These are phyloP conservation scores for Mentha longifolia DNA, from an alignment of 257 asterid species.

Conservation along the genomic window DNA sequence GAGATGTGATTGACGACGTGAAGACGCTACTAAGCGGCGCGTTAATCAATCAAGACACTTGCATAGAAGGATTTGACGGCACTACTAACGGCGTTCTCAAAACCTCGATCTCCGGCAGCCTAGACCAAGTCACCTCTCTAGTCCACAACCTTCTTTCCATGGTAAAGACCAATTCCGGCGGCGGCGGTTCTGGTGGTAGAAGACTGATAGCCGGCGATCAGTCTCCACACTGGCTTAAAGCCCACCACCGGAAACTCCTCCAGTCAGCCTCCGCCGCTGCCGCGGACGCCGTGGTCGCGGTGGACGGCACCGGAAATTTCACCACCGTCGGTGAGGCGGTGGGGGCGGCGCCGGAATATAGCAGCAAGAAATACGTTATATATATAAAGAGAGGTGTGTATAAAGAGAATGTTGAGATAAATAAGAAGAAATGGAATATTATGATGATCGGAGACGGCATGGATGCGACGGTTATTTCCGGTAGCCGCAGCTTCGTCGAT, in stretches of 20 bases:
- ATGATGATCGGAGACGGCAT: constrained; percentile 67
- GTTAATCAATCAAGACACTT: constrained; percentile 51
- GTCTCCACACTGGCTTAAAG: constrained; percentile 41
- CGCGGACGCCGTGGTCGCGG: constrained; percentile 51
- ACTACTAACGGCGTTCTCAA: constrained; percentile 58
- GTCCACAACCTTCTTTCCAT: constrained; percentile 51
- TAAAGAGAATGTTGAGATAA: constrained; percentile 51
- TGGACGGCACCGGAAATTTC: constrained; percentile 48
- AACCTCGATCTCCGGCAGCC: constrained; percentile 49
- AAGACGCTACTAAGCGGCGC: constrained; percentile 54
- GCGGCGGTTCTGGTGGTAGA: constrained; percentile 37
- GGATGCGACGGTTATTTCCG: constrained; percentile 49
- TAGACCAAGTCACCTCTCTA: constrained; percentile 54
- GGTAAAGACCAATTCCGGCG: constrained; percentile 46
- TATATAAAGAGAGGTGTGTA: constrained; percentile 54
- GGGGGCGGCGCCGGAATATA: constrained; percentile 39
- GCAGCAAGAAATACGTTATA: constrained; percentile 43
- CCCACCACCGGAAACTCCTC: constrained; percentile 46
- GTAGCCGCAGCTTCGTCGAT: constrained; percentile 40
- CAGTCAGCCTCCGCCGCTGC: constrained; percentile 16
- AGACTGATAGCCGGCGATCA: constrained; percentile 4
- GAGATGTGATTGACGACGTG: constrained; percentile 43
- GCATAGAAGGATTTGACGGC: constrained; percentile 64
- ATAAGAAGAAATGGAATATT: constrained; percentile 53
- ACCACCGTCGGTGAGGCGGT: constrained; percentile 47